Base-by-base conservation (phyloP, 2,329 filamentous ascomycete species). In the Fusarium sp. region DNA sequence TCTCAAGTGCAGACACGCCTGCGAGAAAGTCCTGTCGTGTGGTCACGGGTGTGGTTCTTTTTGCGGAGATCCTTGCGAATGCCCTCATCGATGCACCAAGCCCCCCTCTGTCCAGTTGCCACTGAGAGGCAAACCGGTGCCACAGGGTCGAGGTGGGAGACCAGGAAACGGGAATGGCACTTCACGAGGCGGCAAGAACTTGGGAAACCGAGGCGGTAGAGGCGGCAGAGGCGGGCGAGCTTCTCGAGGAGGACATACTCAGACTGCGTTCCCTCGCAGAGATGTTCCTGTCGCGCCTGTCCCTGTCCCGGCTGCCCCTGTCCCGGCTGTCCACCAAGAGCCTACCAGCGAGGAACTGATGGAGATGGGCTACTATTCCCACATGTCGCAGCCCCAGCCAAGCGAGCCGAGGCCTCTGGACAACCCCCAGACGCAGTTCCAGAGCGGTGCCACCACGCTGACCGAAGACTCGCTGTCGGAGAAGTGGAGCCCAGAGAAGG, bases 261-360 rank as follows among this genome's bases (percentile, higher is more conserved):
- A 56, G 38, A 34, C 24, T 20, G 14, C n/a, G 35, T 14, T 13
- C 22, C 22, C 38, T 11, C 11, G 10, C 20, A 56, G 16, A 35
- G 42, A 56, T 16, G 11, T 37, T 4, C 20, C 16, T 16, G 31
- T 18, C 54, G 8, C 45, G 8, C 27, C 27, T 29, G 27, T 29
- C 27, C 27, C 27, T 29, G 8, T 29, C 8, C 27, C 27, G 27
- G 7, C 27, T 29, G 27, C 9, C 27, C 7, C 27, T 29, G 27
- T 29, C 27, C 27, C 27, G 27, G 27, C 52, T 31, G n/a, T 8
- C 6, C 29, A 47, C 24, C 29, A 50, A 84, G 62, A 91, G 88
- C 22, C 90, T 88, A 7, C 93, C 89, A 79, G 74, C 83, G 60
- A 67, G 75, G 56, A 79, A 67, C 31, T 93, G 89, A 78, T 78